These are phyloP conservation scores for Fusarium penzigii DNA, from an alignment of 2,329 filamentous ascomycete genomes.

Conservation along the genomic window DNA sequence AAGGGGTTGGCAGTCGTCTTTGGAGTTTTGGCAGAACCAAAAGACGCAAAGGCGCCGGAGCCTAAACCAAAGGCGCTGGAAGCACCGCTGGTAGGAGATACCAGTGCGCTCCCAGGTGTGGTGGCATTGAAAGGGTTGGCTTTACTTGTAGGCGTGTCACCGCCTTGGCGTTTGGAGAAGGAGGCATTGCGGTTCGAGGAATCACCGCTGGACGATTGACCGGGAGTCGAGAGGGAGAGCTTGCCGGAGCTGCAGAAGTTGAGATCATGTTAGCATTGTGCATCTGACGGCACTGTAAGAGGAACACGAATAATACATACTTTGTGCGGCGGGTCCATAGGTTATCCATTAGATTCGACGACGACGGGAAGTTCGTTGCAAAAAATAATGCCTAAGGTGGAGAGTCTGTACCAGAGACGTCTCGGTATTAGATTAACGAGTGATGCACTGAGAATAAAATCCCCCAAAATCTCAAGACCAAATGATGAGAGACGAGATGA, in stretches of 20 bases:
- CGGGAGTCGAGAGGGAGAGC: constrained; percentile 82
- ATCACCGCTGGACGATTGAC: constrained; percentile 55
- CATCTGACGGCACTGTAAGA: background rate
- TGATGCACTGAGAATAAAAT: background rate
- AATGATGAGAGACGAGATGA: background rate
- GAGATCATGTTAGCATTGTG: constrained; percentile 14
- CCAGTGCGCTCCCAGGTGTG: constrained; percentile 61
- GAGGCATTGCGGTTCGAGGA: constrained; percentile 62
- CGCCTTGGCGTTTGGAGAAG: constrained; percentile 73
- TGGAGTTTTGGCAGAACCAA: constrained; percentile 79
- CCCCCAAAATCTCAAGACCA: background rate
- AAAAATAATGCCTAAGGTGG: constrained; percentile 23
- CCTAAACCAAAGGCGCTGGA: constrained; percentile 92
- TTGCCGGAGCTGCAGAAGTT: constrained; percentile 69
- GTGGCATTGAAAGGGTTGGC: constrained; percentile 73
- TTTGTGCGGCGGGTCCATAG: constrained; percentile 83
- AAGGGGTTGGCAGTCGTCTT: constrained; percentile 82
- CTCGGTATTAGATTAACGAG: constrained; percentile 8
- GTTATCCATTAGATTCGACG: constrained; percentile 56
- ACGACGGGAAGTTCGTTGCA: constrained; percentile 17
- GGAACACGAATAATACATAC: constrained; percentile 49
- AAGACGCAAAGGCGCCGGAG: constrained; percentile 92
- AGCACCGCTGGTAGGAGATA: constrained; percentile 56
- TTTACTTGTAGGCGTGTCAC: constrained; percentile 70
- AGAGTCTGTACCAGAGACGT: constrained; percentile 25